Evolutionary conservation across 164 flowering plant genomes (phyloP).

Genomic region (Protea cynaroides): DNA sequence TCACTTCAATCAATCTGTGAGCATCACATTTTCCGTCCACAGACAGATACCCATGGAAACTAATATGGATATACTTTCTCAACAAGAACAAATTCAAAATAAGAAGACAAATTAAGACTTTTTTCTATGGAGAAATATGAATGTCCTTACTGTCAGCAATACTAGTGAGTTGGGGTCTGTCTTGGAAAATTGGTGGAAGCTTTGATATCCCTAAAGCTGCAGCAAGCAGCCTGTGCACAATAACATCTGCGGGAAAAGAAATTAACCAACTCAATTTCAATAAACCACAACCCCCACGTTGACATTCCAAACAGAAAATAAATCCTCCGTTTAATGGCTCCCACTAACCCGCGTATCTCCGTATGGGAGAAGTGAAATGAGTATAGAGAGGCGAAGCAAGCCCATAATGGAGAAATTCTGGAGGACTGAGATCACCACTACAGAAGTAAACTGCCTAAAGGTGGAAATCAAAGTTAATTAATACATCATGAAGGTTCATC

Average conservation of each 20-base stretch:
- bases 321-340: not conserved
- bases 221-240: conserved; percentile 95
- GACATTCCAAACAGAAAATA: not conserved
- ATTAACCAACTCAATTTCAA: not conserved
- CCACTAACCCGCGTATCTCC: conserved; percentile 87
- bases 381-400: conserved; percentile 92
- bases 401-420: conserved; percentile 91
- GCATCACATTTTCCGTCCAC: too few species aligned
- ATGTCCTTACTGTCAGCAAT: conserved; percentile 79
- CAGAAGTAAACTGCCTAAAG: conserved; percentile 94
- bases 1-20: too few species aligned
- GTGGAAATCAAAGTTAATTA: conserved; percentile 8
- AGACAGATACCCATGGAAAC: too few species aligned
- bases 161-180: conserved; percentile 75
- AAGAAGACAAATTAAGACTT: too few species aligned
- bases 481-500: conserved; percentile 2
- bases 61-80: too few species aligned
- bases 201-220: conserved; percentile 81
- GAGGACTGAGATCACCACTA: conserved; percentile 93
- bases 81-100: too few species aligned
- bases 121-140: not conserved
- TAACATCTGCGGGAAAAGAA: conserved; percentile 61
- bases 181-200: conserved; percentile 83
- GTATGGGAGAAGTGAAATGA: conserved; percentile 96
- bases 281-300: not conserved